A percentile compares a stretch with the other conserved stretches of the same genome.
These are phyloP conservation scores for Dichotomocladium elegans DNA, from an alignment of 371 early-diverging fungal genomes.

Conservation along the genomic window DNA sequence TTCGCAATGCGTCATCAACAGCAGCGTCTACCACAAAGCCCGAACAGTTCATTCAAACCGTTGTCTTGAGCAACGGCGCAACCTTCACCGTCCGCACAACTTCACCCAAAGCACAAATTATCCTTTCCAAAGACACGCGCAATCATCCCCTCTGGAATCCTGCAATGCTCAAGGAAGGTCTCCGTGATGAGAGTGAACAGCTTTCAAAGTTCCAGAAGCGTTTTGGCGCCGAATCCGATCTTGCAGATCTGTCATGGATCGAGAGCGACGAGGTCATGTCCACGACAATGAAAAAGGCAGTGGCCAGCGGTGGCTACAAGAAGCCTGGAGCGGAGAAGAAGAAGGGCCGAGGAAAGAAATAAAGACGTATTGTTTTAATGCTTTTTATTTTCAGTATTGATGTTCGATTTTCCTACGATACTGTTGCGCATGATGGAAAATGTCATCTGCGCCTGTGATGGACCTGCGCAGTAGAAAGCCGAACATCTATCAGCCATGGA, in stretches of 20 bases:
- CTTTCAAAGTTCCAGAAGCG: conserved; percentile 72
- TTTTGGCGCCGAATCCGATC: conserved; percentile 66
- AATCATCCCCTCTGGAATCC: conserved; percentile 96
- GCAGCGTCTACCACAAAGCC: conserved; percentile 39
- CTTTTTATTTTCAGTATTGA: neutral
- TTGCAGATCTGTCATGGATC: conserved; percentile 48
- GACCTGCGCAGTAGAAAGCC: conserved; percentile 11
- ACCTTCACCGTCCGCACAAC: conserved; percentile 82
- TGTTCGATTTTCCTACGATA: conserved; percentile 13
- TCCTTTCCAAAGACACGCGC: conserved; percentile 86
- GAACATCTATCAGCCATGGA: neutral
- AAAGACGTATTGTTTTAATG: neutral
- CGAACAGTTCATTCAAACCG: conserved; percentile 76
- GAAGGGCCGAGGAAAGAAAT: conserved; percentile 16
- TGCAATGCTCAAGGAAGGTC: conserved; percentile 42
- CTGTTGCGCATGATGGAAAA: conserved; percentile 32
- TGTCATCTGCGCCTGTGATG: conserved; percentile 45
- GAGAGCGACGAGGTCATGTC: conserved; percentile 45
- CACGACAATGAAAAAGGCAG: conserved; percentile 41
- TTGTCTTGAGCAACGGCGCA: conserved; percentile 87
- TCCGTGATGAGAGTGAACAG: conserved; percentile 70
- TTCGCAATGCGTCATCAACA: conserved; percentile 4
- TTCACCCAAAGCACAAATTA: conserved; percentile 79
- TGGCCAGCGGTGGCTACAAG: conserved; percentile 35
- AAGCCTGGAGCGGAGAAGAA: conserved; percentile 37